Evolutionary conservation across 139 green algal genomes (phyloP).

Genomic region (Picochlorum sp.): DNA sequence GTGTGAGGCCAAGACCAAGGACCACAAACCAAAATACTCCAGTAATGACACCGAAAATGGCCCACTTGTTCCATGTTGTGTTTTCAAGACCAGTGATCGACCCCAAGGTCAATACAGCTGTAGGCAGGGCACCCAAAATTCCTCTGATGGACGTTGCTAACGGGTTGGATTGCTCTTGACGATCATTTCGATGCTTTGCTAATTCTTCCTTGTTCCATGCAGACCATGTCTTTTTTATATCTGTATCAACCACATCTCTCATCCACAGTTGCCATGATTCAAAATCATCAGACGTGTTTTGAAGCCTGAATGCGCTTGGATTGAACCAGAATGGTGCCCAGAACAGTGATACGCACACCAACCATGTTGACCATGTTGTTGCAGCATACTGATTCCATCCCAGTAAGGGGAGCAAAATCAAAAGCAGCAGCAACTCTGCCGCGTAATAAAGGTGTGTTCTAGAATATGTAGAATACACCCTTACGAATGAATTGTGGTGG

Average conservation of each 20-base stretch:
- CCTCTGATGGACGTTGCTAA: slow-evolving; percentile 17
- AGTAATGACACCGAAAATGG: slow-evolving; percentile 28
- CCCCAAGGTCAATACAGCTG: slow-evolving; percentile 21
- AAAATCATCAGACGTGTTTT: slow-evolving; percentile 32
- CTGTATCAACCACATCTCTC: slow-evolving; percentile 32
- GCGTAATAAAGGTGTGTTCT: slow-evolving; percentile 62
- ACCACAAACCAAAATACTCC: slow-evolving; percentile 29
- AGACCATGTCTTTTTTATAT: slow-evolving; percentile 32
- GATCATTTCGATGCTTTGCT: slow-evolving; percentile 38
- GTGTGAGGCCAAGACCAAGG: slow-evolving; percentile 6
- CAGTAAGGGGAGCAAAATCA: slow-evolving; percentile 42
- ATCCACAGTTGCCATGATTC: slow-evolving; percentile 41
- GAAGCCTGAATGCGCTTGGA: slow-evolving; percentile 46
- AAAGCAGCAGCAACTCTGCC: slow-evolving; percentile 50
- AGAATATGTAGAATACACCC: slow-evolving; percentile 45
- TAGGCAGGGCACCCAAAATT: slow-evolving; percentile 23
- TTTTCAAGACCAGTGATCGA: slow-evolving; percentile 22
- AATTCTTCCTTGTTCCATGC: slow-evolving; percentile 38
- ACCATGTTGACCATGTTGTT: slow-evolving; percentile 55
- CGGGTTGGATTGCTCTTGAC: slow-evolving; percentile 21
- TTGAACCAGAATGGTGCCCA: slow-evolving; percentile 74
- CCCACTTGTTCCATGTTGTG: slow-evolving; percentile 29
- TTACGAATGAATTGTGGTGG: slow-evolving; percentile 55
- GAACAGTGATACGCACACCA: slow-evolving; percentile 55
- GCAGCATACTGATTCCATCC: slow-evolving; percentile 28